phyloP scores from a whole-genome alignment of 108 stramenopile species.

The Chaetoceros tenuissimus region DNA sequence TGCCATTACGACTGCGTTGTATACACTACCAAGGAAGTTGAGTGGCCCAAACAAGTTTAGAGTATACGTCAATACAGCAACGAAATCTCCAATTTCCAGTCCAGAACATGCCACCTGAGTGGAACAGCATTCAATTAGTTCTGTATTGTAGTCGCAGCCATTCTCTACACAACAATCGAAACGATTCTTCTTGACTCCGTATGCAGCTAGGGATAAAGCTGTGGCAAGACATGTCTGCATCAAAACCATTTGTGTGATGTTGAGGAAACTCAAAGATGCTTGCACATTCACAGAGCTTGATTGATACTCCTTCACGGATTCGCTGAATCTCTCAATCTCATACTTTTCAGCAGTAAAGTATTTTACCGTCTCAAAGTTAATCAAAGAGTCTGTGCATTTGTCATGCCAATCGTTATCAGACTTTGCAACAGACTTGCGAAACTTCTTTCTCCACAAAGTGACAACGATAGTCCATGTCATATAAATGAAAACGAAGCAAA shows the following conservation, averaged over 20 bases:
- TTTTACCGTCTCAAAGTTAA: conserved; percentile 98
- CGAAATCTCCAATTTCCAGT: conserved; percentile 91
- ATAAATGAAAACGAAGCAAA: conserved; percentile 87
- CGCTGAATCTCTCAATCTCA: conserved; percentile 71
- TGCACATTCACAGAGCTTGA: conserved; percentile 66
- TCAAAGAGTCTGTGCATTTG: conserved; percentile 78
- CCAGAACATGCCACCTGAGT: conserved; percentile 50
- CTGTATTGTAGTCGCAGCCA: conserved; percentile 47
- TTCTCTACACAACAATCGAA: conserved; percentile 47
- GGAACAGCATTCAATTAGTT: conserved; percentile 59
- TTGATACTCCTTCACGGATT: conserved; percentile 74
- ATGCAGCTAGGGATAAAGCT: conserved; percentile 55
- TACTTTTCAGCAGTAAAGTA: conserved; percentile 92
- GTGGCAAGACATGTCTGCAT: conserved; percentile 74
- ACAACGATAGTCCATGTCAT: conserved; percentile 83
- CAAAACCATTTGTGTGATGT: conserved; percentile 85
- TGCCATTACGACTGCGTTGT: conserved; percentile 86
- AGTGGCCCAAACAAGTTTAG: conserved; percentile 88
- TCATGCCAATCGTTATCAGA: conserved; percentile 94
- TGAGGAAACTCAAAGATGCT: conserved; percentile 79
- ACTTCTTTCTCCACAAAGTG: conserved; percentile 94
- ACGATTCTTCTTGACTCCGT: conserved; percentile 49
- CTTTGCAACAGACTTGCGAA: conserved; percentile 86
- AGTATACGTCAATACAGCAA: conserved; percentile 87
- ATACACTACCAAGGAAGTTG: conserved; percentile 89